phyloP scores from a whole-genome alignment of 1,284 basidiomycete species.

The Phenoliferia sp. region DNA sequence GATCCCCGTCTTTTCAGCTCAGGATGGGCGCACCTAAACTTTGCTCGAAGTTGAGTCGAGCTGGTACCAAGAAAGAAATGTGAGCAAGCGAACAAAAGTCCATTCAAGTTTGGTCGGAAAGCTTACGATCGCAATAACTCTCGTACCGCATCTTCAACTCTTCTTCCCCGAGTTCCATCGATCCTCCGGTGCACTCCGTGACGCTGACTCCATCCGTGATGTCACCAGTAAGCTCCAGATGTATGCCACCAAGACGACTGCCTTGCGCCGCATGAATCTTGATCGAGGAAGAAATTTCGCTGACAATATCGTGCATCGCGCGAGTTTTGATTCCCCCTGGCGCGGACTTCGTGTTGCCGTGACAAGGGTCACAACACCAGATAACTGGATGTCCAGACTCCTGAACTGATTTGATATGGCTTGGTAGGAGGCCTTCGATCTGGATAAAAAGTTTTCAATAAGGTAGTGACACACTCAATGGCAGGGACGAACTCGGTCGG shows the following conservation, averaged over 20 bases:
- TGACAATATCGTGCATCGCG: slow-evolving; percentile 84
- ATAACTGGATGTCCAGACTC: slow-evolving; percentile 70
- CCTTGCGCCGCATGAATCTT: slow-evolving; percentile 66
- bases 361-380: slow-evolving; percentile 97
- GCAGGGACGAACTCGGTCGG: slow-evolving; percentile 60
- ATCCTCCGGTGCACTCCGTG: slow-evolving; percentile 55
- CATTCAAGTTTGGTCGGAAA: not conserved
- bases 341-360: slow-evolving; percentile 74
- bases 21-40: no score
- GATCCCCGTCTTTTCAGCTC: no score
- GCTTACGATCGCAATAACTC: slow-evolving; percentile 47
- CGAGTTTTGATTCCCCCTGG: slow-evolving; percentile 66
- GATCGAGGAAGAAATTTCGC: slow-evolving; percentile 76
- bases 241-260: slow-evolving; percentile 86
- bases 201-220: slow-evolving; percentile 89
- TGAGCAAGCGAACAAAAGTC: not conserved
- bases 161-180: slow-evolving; percentile 53
- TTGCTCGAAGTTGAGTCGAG: slow-evolving; percentile 53
- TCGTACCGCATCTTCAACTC: slow-evolving; percentile 51
- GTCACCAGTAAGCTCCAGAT: slow-evolving; percentile 94
- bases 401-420: slow-evolving; percentile 79
- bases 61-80: slow-evolving; percentile 25
- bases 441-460: slow-evolving; percentile 37
- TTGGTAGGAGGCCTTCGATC: slow-evolving; percentile 71
- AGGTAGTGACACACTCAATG: not conserved